Base-by-base conservation (phyloP, 768 basidiomycete genomes). In the Termitomyces sp. region DNA sequence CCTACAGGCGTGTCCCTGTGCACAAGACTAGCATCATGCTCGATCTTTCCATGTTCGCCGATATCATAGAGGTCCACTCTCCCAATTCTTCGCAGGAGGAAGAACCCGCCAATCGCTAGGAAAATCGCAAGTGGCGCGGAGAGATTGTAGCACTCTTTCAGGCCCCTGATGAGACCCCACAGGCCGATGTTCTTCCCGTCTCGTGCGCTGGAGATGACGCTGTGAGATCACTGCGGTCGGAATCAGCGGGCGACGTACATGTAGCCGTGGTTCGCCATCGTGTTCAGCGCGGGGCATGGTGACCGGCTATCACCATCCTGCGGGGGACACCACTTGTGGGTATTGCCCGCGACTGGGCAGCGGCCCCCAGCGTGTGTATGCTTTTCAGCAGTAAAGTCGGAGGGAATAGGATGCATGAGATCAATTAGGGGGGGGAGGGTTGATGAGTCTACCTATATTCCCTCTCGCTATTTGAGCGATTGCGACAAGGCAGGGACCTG, bases 211-310 rank as follows among this genome's bases (percentile, higher is more conserved):
- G 15, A 22, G 4, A 29, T 53, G 1, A 8, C 10, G 1, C 10
- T 22, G 10, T 31, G 9, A 41, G 33, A 22, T 22, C 3, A 33
- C 22, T 10, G n/a, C n/a, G n/a, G 33, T 16, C 15, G 22, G 12
- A 8, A n/a, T n/a, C n/a, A 22, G 13, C 16, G 15, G 22, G 1
- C 7, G 16, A 50, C 31, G 8, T 22, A 50, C 49, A 50, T 50
- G 0, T 50, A 50, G 5, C 49, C 49, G 15, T 90, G 87, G 64
- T 90, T 90, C 0, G 89, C 88, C 60, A 90, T 77, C 0, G 85
- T 76, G 60, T 91, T 90, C 36, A 91, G 69, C 0, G 87, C 89
- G 1, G 89, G 89, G 62, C 88, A 91, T 12, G 85, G 83, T 0
- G 85, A 86, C 24, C 88, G 77, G 51, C 75, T 75, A 57, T 87